Base-by-base conservation (phyloP, 148 eudicot species). In the Rhododendron griersonianum region DNA sequence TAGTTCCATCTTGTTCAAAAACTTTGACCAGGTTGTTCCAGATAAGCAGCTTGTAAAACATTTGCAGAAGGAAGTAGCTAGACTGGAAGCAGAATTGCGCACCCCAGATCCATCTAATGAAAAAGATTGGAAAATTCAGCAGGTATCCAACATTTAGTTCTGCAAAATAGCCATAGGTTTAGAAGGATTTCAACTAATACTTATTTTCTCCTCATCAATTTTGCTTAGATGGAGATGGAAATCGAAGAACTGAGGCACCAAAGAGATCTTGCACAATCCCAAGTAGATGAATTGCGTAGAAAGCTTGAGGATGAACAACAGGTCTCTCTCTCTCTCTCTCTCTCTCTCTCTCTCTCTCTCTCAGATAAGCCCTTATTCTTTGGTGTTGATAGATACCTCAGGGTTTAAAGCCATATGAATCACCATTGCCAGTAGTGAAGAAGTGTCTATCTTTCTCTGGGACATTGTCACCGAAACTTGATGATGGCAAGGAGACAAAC, bases 41-140 rank as follows among this genome's bases (percentile, higher is more conserved):
- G 99, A 97, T 85, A 97, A 97, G 85, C 98, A 97, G 65, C 86
- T 97, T 61, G 98, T 97, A 53, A 97, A 94, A 81, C 98, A 97
- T 89, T 90, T 95, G 92, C 99, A 96, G 83, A 96, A 96, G 90
- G 98, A 96, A 91, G 98, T 96, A 45, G 97, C 98, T 37, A 91
- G 98, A 85, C 93, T 95, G 28, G 99, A 93, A 88, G 98, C 99
- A 84, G 98, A 90, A 88, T 89, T 94, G 83, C 96, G 92, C 65
- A 93, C 97, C 55, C 99, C 98, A 44, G 98, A 94, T 79, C 94
- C 93, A 85, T 88, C 90, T 74, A 86, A 78, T 86, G 98, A 96
- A 33, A 96, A 95, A 88, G 98, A 96, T 78, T 44, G 51, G 55
- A 95, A 88, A 88, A 94, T 95, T 86, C 96, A 86, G 83, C 94